Conservation (phyloP, 176 grass and related monocot species). For the Eragrostis nindensis region DNA sequence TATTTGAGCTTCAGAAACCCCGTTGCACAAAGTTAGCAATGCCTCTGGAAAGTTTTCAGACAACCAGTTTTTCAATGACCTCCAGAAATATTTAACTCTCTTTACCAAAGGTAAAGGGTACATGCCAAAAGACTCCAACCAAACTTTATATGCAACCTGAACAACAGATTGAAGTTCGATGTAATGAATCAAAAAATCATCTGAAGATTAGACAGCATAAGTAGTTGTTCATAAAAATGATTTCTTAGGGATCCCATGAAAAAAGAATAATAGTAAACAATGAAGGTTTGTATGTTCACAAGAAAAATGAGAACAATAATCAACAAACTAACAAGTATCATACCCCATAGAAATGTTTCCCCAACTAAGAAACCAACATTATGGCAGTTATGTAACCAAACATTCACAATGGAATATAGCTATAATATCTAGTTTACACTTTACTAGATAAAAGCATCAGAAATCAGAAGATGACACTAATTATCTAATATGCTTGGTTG, state of each 20-base stretch:
- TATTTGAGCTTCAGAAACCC: constrained; percentile 79
- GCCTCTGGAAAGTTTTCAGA: constrained; percentile 89
- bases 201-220: background rate
- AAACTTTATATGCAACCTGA: constrained; percentile 81
- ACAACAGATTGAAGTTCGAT: constrained; percentile 32
- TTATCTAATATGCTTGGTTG: constrained; percentile 5
- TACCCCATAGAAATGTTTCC: constrained; percentile 3
- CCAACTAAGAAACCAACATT: constrained; percentile 16
- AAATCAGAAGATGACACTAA: background rate
- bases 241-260: background rate
- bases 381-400: constrained; percentile 2
- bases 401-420: background rate
- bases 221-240: constrained; percentile 12
- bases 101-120: constrained; percentile 83
- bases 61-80: constrained; percentile 68
- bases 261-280: constrained; percentile 10
- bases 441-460: constrained; percentile 3
- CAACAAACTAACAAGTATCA: constrained; percentile 6
- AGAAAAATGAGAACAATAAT: background rate
- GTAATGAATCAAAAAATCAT: background rate
- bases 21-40: constrained; percentile 67
- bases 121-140: constrained; percentile 84
- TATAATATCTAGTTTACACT: too few species aligned
- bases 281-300: background rate
- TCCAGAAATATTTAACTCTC: constrained; percentile 87